These are phyloP conservation scores for Cladorrhinum sp. DNA, from an alignment of 2,329 filamentous ascomycete species.

Conservation along the genomic window DNA sequence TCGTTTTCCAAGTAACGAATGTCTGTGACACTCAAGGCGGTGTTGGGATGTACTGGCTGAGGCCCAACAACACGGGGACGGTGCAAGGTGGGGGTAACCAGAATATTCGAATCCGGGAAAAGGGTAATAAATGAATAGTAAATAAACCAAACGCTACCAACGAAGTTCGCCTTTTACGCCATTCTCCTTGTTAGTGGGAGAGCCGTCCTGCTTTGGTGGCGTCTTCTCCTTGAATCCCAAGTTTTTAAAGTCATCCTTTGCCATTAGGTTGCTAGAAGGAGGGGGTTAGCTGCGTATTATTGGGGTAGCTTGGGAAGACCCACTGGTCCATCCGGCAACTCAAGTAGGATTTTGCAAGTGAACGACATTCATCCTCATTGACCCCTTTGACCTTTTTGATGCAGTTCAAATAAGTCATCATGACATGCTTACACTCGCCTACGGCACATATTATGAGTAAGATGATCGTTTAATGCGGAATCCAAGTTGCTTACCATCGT, in stretches of 20 bases:
- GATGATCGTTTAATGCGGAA: background rate
- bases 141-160: constrained; percentile 29
- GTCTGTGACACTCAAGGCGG: no score
- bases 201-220: constrained; percentile 29
- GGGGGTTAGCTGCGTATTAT: background rate
- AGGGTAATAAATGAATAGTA: no score
- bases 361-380: constrained; percentile 82
- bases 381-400: constrained; percentile 79
- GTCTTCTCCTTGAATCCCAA: constrained; percentile 66
- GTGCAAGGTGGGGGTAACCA: no score
- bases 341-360: constrained; percentile 84
- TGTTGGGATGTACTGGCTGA: background rate
- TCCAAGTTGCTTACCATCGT: constrained; percentile 58
- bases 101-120: no score
- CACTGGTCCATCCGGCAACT: constrained; percentile 93
- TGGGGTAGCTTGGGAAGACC: constrained; percentile 33
- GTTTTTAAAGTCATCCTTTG: constrained; percentile 91
- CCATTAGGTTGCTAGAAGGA: constrained; percentile 78
- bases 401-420: constrained; percentile 80
- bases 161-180: constrained; percentile 35
- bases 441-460: constrained; percentile 12
- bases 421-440: constrained; percentile 93
- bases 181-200: constrained; percentile 21
- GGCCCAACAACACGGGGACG: no score
- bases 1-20: no score